Conservation (phyloP, 2,329 filamentous ascomycete genomes). For the Fusarium tanahbumbuense region DNA sequence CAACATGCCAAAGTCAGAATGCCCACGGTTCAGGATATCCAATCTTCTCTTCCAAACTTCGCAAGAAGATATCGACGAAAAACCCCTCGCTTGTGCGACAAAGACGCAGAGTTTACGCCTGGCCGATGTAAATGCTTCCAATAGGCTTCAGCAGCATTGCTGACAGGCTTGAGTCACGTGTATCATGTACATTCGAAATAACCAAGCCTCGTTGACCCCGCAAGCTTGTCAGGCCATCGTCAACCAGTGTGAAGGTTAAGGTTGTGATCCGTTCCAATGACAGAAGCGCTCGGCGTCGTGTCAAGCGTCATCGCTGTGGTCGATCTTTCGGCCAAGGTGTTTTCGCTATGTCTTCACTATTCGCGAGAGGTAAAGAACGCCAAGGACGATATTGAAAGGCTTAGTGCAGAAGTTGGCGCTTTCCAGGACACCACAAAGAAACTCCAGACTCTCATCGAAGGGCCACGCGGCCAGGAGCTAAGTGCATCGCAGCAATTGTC, state of each 20-base stretch:
- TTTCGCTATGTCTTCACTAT: neutral
- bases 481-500: neutral
- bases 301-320: neutral
- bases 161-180: neutral
- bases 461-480: neutral
- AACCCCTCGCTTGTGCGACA: too few species aligned
- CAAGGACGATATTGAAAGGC: neutral
- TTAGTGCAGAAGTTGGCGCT: neutral
- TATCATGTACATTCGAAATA: neutral
- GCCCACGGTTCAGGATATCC: too few species aligned
- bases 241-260: too few species aligned
- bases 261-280: neutral
- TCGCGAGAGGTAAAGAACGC: neutral
- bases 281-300: neutral
- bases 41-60: too few species aligned
- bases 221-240: too few species aligned
- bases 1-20: too few species aligned
- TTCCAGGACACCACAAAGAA: neutral
- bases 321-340: neutral
- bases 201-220: neutral
- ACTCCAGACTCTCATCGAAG: neutral
- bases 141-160: neutral
- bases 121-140: too few species aligned
- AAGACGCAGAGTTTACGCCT: too few species aligned
- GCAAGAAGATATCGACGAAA: too few species aligned